Evolutionary conservation across 441 rosid species (phyloP).

Genomic region (Theobroma grandiflorum): DNA sequence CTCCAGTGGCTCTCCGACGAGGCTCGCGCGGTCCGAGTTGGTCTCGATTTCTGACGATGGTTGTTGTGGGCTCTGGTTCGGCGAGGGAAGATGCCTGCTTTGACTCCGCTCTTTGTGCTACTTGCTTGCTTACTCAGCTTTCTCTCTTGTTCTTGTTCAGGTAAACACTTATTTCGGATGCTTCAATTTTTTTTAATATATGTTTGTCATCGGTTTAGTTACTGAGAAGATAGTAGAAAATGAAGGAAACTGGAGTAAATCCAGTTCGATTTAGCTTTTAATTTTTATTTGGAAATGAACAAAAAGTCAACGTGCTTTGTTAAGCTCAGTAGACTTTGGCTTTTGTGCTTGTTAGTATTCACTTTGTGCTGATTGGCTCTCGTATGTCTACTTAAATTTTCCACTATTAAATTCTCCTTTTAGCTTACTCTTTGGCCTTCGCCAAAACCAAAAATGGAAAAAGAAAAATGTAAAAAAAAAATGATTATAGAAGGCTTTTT

Average conservation of each 20-base stretch:
- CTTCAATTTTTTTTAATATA: neutral
- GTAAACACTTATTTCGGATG: constrained; percentile 41
- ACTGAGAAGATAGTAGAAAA: constrained; percentile 22
- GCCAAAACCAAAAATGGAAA: constrained; percentile 2
- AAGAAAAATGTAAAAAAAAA: neutral
- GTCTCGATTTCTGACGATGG: constrained; percentile 52
- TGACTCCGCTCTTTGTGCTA: constrained; percentile 48
- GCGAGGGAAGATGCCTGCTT: constrained; percentile 56
- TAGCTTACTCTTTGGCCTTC: neutral
- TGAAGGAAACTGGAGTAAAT: neutral
- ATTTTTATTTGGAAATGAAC: constrained; percentile 3
- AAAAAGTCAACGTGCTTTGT: constrained; percentile 4
- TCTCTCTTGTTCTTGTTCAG: constrained; percentile 52
- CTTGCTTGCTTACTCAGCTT: constrained; percentile 51
- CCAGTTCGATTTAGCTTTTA: neutral
- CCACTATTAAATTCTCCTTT: neutral
- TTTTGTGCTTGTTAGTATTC: neutral
- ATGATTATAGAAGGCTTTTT: no score
- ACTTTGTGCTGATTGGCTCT: neutral
- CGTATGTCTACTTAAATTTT: neutral
- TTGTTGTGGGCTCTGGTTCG: constrained; percentile 39
- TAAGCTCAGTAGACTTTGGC: neutral
- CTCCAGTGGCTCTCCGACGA: constrained; percentile 37
- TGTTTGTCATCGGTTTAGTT: constrained; percentile 18
- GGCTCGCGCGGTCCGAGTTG: constrained; percentile 28